Evolutionary conservation across 2,329 filamentous ascomycete species (phyloP).

Genomic region (Fusarium camptoceras): DNA sequence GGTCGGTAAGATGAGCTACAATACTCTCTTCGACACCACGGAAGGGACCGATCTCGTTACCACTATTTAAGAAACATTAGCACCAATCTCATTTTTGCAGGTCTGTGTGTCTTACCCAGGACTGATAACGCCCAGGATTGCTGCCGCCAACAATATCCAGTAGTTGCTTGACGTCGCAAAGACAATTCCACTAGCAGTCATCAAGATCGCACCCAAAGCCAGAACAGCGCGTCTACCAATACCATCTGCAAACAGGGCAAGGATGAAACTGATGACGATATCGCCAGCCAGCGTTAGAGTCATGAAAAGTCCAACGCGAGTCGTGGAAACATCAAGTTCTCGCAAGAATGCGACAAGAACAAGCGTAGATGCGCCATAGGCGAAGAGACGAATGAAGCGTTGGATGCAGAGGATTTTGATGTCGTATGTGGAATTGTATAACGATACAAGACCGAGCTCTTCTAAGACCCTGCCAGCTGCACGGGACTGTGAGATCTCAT

Average conservation of each 20-base stretch:
- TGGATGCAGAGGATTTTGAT: slow-evolving; percentile 67
- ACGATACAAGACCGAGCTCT: slow-evolving; percentile 46
- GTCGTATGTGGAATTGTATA: slow-evolving; percentile 37
- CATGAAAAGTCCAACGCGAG: slow-evolving; percentile 72
- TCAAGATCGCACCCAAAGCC: slow-evolving; percentile 64
- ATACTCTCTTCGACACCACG: slow-evolving; percentile 71
- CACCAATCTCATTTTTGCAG: rapidly evolving
- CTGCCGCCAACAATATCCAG: slow-evolving; percentile 68
- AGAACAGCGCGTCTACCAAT: slow-evolving; percentile 67
- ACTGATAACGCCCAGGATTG: slow-evolving; percentile 71
- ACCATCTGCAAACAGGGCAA: slow-evolving; percentile 69
- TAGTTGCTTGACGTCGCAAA: slow-evolving; percentile 67
- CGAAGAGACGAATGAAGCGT: slow-evolving; percentile 71
- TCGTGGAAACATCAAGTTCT: slow-evolving; percentile 61
- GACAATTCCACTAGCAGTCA: slow-evolving; percentile 66
- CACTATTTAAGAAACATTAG: slow-evolving; percentile 52
- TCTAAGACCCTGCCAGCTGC: slow-evolving; percentile 10
- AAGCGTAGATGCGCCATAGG: slow-evolving; percentile 69
- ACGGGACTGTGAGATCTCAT: not conserved
- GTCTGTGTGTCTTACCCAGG: slow-evolving; percentile 53
- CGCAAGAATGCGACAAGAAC: slow-evolving; percentile 68
- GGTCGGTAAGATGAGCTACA: slow-evolving; percentile 65
- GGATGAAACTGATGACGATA: slow-evolving; percentile 66
- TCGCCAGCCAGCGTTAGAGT: slow-evolving; percentile 72
- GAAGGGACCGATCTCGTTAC: slow-evolving; percentile 73